These are phyloP conservation scores for Cyberlindnera xishuangbannaensis DNA, from an alignment of 805 yeast species.

Conservation along the genomic window DNA sequence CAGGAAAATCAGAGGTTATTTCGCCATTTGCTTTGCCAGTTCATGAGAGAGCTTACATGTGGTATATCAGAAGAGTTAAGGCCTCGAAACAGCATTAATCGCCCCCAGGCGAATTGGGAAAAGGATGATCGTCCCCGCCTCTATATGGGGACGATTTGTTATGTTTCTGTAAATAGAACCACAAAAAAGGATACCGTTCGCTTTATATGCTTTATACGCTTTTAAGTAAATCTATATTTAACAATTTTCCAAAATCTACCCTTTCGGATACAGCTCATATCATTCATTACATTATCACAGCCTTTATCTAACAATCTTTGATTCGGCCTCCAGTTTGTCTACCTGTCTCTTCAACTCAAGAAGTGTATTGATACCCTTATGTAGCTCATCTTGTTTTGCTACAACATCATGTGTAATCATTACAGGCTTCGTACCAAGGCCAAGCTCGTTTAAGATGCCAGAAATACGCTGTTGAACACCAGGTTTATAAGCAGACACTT, in stretches of 20 bases:
- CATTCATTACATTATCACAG: neutral
- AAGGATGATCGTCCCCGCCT: no score
- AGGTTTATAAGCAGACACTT: slow-evolving; percentile 74
- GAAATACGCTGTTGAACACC: slow-evolving; percentile 58
- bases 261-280: no score
- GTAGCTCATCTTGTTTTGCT: slow-evolving; percentile 68
- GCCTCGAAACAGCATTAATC: slow-evolving; percentile 15
- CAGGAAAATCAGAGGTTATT: slow-evolving; percentile 93
- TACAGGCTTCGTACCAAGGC: slow-evolving; percentile 73
- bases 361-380: slow-evolving; percentile 62
- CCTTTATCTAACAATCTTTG: slow-evolving; percentile 35
- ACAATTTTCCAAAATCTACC: no score
- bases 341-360: slow-evolving; percentile 81
- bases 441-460: slow-evolving; percentile 68
- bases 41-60: slow-evolving; percentile 94
- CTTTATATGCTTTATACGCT: no score
- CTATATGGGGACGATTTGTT: no score
- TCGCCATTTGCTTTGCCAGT: slow-evolving; percentile 77
- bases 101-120: no score
- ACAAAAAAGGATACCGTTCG: no score
- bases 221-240: no score
- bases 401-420: slow-evolving; percentile 82
- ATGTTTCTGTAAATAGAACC: no score
- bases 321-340: slow-evolving; percentile 83
- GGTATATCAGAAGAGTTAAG: slow-evolving; percentile 72